Evolutionary conservation across 306 rosid species (phyloP).

Genomic region (Medicago ruthenica): DNA sequence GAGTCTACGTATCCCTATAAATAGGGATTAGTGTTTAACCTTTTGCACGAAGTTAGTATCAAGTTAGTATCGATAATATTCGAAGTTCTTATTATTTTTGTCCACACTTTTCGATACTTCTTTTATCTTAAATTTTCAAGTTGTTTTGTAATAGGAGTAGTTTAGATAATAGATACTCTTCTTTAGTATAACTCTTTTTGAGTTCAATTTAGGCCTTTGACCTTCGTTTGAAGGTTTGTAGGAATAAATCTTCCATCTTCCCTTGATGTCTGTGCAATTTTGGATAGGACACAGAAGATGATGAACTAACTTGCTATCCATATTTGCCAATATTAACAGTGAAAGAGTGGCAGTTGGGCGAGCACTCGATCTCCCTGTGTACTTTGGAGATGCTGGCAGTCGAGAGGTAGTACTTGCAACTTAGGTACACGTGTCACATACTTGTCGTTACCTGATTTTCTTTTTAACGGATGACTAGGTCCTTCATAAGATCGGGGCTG

Average conservation of each 20-base stretch:
- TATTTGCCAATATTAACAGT: conserved; percentile 58
- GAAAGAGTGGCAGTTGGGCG: conserved; percentile 97
- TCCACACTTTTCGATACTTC: background rate
- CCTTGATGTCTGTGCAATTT: conserved; percentile 30
- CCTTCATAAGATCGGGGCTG: conserved; percentile 96
- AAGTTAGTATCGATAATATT: background rate
- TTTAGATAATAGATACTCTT: conserved; percentile 15
- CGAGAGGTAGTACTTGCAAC: conserved; percentile 71
- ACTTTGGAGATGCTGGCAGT: conserved; percentile 99
- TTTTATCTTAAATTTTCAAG: background rate
- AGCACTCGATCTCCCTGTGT: conserved; percentile 93
- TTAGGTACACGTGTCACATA: conserved; percentile 29
- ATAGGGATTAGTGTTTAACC: background rate
- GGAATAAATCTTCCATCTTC: background rate
- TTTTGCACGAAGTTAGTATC: background rate
- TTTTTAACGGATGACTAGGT: conserved; percentile 67
- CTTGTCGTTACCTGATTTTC: conserved; percentile 42
- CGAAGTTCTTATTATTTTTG: background rate
- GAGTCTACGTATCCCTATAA: background rate
- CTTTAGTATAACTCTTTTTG: background rate
- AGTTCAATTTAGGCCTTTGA: background rate
- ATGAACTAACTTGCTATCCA: conserved; percentile 39
- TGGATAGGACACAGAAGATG: conserved; percentile 20
- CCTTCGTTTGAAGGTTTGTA: background rate
- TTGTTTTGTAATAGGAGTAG: conserved; percentile 1